A percentile compares a stretch with the other conserved stretches of the same genome.
Conservation (phyloP, 1,139 yeast genomes). For the Yamadazyma oceani region DNA sequence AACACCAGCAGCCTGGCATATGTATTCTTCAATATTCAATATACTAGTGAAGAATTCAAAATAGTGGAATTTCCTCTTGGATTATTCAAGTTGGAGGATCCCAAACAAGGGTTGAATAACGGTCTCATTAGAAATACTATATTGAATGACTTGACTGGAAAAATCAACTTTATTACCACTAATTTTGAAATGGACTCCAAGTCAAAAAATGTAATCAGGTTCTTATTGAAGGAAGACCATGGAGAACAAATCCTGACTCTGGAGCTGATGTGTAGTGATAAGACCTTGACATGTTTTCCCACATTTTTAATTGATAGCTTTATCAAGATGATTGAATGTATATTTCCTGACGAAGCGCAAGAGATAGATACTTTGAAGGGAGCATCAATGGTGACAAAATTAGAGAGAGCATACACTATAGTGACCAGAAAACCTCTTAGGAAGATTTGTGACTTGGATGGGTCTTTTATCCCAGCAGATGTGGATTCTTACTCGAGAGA, state of each 20-base stretch:
- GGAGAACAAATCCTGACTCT: neutral
- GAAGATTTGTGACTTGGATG: too few species aligned
- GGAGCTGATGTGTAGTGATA: conserved; percentile 8
- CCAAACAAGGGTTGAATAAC: conserved; percentile 11
- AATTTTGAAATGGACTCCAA: conserved; percentile 21
- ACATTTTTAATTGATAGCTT: conserved; percentile 14
- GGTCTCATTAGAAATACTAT: conserved; percentile 14
- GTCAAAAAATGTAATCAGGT: conserved; percentile 19
- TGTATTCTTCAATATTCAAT: conserved; percentile 22
- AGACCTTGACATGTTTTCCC: conserved; percentile 22
- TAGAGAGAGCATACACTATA: too few species aligned
- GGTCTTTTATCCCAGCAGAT: too few species aligned
- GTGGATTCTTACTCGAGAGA: too few species aligned
- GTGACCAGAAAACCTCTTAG: too few species aligned
- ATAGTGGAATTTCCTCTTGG: conserved; percentile 24
- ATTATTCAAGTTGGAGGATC: conserved; percentile 15
- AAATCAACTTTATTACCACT: conserved; percentile 20
- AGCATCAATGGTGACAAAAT: too few species aligned
- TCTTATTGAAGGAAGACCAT: conserved; percentile 10
- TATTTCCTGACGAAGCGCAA: neutral
- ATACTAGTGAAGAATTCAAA: conserved; percentile 17
- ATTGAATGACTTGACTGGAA: conserved; percentile 15
- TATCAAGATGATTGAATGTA: conserved; percentile 6
- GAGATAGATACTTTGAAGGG: too few species aligned
- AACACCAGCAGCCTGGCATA: conserved; percentile 11